Evolutionary conservation across 2,329 filamentous ascomycete species (phyloP).

Genomic region (Erysiphe pulchra): DNA sequence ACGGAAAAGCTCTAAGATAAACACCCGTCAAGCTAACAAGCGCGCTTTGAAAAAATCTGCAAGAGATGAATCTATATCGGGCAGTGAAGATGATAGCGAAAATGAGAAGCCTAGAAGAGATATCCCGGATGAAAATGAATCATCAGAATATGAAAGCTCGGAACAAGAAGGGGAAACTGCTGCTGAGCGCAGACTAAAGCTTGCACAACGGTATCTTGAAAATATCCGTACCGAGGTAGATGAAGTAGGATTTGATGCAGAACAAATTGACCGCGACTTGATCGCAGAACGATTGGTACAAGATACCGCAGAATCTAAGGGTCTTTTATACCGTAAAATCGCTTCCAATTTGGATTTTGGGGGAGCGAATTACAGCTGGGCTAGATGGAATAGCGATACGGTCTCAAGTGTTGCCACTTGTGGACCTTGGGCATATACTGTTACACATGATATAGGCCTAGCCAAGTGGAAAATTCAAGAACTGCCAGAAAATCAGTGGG

Average conservation of each 20-base stretch:
- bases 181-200: conserved; percentile 58
- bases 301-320: conserved; percentile 79
- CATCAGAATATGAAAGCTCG: conserved; percentile 27
- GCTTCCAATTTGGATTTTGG: conserved; percentile 46
- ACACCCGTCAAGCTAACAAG: conserved; percentile 13
- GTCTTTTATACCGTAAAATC: conserved; percentile 62
- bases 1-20: conserved; percentile 19
- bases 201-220: conserved; percentile 81
- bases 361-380: conserved; percentile 40
- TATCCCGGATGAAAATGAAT: conserved; percentile 32
- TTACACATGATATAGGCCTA: conserved; percentile 59
- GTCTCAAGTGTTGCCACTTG: conserved; percentile 61
- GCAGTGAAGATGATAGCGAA: conserved; percentile 51
- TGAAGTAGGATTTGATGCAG: conserved; percentile 72
- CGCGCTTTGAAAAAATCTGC: conserved; percentile 17
- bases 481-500: conserved; percentile 31
- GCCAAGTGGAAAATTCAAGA: conserved; percentile 75
- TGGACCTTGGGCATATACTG: conserved; percentile 64
- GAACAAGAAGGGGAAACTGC: conserved; percentile 47
- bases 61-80: conserved; percentile 47
- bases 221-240: conserved; percentile 68
- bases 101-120: conserved; percentile 19
- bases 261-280: conserved; percentile 74
- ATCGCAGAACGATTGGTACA: conserved; percentile 78
- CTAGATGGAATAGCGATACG: conserved; percentile 51